A percentile compares a stretch with the other conserved stretches of the same genome.
Evolutionary conservation across 495 filamentous ascomycete species (phyloP).

Genomic region (Penicillium macrosclerotiorum): DNA sequence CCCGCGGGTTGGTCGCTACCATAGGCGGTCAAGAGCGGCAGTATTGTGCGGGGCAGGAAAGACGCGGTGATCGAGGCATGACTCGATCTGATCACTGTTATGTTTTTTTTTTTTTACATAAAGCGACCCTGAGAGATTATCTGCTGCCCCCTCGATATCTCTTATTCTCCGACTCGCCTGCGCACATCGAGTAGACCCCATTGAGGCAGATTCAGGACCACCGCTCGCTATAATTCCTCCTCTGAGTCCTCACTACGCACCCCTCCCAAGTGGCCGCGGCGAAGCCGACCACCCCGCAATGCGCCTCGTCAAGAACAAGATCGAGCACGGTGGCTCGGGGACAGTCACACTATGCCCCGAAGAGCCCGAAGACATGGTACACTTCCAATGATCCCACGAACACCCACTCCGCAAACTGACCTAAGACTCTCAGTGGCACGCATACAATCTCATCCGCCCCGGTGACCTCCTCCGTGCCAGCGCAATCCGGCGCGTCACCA

Average conservation of each 20-base stretch:
- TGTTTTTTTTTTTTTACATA: too few species aligned
- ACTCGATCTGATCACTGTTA: background rate
- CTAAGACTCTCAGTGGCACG: constrained; percentile 69
- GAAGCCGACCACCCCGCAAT: constrained; percentile 37
- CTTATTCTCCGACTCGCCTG: too few species aligned
- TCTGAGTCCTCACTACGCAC: too few species aligned
- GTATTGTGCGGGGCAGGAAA: constrained; percentile 19
- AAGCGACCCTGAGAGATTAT: too few species aligned
- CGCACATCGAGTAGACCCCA: too few species aligned
- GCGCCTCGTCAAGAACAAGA: constrained; percentile 69
- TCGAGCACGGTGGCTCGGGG: constrained; percentile 75
- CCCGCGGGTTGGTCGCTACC: too few species aligned
- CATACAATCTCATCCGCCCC: constrained; percentile 87
- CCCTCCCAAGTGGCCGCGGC: background rate
- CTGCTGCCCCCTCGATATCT: too few species aligned
- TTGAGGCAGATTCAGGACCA: too few species aligned
- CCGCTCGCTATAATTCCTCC: too few species aligned
- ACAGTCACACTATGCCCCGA: constrained; percentile 78
- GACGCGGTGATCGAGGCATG: background rate
- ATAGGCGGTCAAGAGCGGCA: constrained; percentile 15
- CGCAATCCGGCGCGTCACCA: constrained; percentile 77
- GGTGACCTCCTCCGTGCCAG: constrained; percentile 78
- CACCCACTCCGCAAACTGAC: constrained; percentile 3
- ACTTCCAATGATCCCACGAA: constrained; percentile 4
- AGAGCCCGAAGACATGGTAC: constrained; percentile 95